Conservation (phyloP, 352 stramenopile species). For the Globisporangium iwayamae region DNA sequence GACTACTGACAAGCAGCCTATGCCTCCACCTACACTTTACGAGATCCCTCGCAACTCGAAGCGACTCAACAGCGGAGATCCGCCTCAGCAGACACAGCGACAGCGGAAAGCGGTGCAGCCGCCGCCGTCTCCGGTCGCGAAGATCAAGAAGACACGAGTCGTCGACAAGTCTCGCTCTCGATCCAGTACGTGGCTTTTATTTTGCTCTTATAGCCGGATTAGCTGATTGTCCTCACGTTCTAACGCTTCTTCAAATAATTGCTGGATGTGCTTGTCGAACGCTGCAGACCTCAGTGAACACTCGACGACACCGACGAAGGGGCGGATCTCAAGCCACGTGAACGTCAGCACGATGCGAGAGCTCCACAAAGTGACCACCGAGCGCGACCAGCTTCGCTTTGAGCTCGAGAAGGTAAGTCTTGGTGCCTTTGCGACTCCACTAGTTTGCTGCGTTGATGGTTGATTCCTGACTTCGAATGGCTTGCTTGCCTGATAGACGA, state of each 20-base stretch:
- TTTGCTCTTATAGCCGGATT: neutral
- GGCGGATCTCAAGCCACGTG: conserved; percentile 16
- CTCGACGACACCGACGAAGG: conserved; percentile 13
- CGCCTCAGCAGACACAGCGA: conserved; percentile 1
- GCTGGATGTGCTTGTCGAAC: neutral
- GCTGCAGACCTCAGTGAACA: conserved; percentile 22
- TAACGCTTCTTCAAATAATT: neutral
- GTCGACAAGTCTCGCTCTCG: conserved; percentile 8
- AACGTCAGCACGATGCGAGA: conserved; percentile 39
- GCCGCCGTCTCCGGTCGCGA: conserved; percentile 1
- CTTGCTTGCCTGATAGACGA: conserved; percentile 24
- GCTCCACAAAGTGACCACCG: conserved; percentile 58
- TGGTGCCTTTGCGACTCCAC: too few relatives aligned
- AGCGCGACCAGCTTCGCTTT: conserved; percentile 76
- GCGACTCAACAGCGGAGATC: neutral
- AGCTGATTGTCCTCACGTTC: neutral
- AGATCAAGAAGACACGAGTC: conserved; percentile 9
- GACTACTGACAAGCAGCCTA: conserved; percentile 25
- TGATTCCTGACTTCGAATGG: too few relatives aligned
- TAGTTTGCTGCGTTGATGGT: too few relatives aligned
- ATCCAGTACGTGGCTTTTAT: conserved; percentile 10
- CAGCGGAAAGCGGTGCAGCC: neutral
- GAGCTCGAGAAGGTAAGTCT: conserved; percentile 57
- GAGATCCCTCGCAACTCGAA: neutral
- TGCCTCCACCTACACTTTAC: neutral